phyloP scores from a whole-genome alignment of 441 rosid species.

The Rhodomyrtus psidioides region DNA sequence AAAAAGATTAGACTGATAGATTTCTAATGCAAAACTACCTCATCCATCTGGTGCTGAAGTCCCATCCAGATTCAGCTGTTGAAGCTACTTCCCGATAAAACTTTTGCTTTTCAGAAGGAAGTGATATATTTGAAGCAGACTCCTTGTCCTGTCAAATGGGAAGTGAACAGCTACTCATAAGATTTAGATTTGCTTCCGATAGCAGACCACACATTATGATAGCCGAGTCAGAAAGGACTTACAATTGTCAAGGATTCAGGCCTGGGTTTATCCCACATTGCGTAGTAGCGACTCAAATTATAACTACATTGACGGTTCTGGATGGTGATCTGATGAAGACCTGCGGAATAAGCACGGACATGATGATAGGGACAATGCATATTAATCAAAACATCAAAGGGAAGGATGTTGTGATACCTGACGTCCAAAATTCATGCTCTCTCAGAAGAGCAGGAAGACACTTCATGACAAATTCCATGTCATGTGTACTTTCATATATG shows the following conservation, averaged over 20 bases:
- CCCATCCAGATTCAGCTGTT: slow-evolving; percentile 89
- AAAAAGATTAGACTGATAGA: not conserved
- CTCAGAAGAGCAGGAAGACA: slow-evolving; percentile 62
- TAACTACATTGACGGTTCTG: slow-evolving; percentile 43
- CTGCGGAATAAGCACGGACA: slow-evolving; percentile 22
- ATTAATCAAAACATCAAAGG: not conserved
- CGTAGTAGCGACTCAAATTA: slow-evolving; percentile 65
- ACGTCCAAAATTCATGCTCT: slow-evolving; percentile 80
- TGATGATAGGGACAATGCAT: not conserved
- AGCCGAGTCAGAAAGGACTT: not conserved
- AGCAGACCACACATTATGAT: not conserved
- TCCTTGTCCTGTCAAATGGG: slow-evolving; percentile 42
- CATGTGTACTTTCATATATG: slow-evolving; percentile 52
- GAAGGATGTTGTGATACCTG: slow-evolving; percentile 32
- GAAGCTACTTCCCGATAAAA: slow-evolving; percentile 62
- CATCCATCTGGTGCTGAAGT: slow-evolving; percentile 94
- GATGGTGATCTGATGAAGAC: slow-evolving; percentile 50
- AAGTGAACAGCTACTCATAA: not conserved
- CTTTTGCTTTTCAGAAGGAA: slow-evolving; percentile 35
- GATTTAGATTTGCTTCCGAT: not conserved
- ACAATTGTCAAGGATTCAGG: slow-evolving; percentile 68
- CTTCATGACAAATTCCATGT: slow-evolving; percentile 37
- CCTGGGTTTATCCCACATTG: slow-evolving; percentile 89
- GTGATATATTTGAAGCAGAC: slow-evolving; percentile 47
- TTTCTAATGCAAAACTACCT: slow-evolving; percentile 21